Evolutionary conservation across 257 asterid species (phyloP), one percentile per base, ranked within the genome.

Genomic region (Mentha longifolia): DNA sequence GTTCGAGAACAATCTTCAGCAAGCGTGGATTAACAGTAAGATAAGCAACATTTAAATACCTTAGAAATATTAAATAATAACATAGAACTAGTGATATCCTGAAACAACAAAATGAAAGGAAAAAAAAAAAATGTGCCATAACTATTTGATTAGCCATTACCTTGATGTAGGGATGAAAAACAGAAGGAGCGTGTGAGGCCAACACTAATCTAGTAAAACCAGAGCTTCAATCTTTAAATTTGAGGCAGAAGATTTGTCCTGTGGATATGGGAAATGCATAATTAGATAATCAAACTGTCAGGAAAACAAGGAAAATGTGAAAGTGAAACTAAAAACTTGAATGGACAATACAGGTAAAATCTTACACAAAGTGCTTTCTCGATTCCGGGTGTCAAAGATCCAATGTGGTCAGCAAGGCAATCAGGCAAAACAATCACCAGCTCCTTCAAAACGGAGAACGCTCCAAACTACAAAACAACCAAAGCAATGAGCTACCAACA

Each of bases 161-260:
- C 99, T 92, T 85, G 61, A 92, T 92, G 73, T 90, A 76, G 73
- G 99, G 99, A 80, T 89, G 95, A 90, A 95, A 95, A 85, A 88
- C 98, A 73, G 92, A 49, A 77, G 99, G 92, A 28, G 84, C 84
- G 51, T 92, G 99, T 12, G 97, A 95, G 57, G 95, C 89, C 78
- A 95, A 81, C 77, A 92, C 97, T 82, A 95, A 83, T 92, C 97
- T 92, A 41, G 97, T 85, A 80, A 95, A 95, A 88, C 90, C 72
- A 95, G 99, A 79, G 99, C 98, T 79, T 95, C 99, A 67, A 90
- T 92, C 92, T 95, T 95, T 70, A 95, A 78, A 78, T 92, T 95
- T 43, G 99, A 95, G 70, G 99, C 92, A 69, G 99, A 92, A 17
- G 99, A 90, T 74, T 95, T 95, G 69, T 95, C 99, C 99, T 95